phyloP scores from a whole-genome alignment of 2,329 filamentous ascomycete species.

The Penicillium olsonii region DNA sequence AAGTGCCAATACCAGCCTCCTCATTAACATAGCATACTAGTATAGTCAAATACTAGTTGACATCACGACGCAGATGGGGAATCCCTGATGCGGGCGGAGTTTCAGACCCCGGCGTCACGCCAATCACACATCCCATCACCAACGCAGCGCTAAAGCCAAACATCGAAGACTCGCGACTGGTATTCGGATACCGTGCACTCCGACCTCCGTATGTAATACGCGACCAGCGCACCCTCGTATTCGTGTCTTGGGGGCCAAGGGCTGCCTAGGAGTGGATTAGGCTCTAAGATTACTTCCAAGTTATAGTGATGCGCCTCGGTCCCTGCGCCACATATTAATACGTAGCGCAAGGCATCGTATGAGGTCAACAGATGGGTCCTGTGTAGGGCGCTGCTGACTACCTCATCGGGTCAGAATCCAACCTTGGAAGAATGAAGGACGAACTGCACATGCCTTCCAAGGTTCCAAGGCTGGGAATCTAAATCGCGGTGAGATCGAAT shows the following conservation, averaged over 20 bases:
- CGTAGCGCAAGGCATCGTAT: not conserved
- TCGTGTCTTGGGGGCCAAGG: slow-evolving; percentile 4
- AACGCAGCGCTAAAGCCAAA: slow-evolving; percentile 9
- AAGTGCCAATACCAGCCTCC: no score
- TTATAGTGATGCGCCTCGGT: not conserved
- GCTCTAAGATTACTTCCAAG: not conserved
- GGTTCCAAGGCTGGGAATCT: not conserved
- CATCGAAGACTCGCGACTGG: no score
- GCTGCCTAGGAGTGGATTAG: slow-evolving; percentile 5
- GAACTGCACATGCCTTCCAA: not conserved
- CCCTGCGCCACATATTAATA: slow-evolving; percentile 7
- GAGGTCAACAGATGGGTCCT: slow-evolving; percentile 1
- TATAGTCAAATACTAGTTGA: not conserved
- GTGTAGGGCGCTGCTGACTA: not conserved
- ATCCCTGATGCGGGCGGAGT: slow-evolving; percentile 2
- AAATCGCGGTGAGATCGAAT: not conserved
- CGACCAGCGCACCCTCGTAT: slow-evolving; percentile 3
- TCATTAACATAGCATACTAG: no score
- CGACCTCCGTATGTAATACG: not conserved
- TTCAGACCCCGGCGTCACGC: slow-evolving; percentile 13
- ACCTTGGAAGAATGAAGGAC: slow-evolving; percentile 1
- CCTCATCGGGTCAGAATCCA: not conserved
- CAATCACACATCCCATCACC: slow-evolving; percentile 8
- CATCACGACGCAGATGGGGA: not conserved
- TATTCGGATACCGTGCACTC: no score